Evolutionary conservation across 371 early-diverging fungal genomes (phyloP), one percentile per base, ranked within the genome.

Genomic region (Apophysomyces variabilis): DNA sequence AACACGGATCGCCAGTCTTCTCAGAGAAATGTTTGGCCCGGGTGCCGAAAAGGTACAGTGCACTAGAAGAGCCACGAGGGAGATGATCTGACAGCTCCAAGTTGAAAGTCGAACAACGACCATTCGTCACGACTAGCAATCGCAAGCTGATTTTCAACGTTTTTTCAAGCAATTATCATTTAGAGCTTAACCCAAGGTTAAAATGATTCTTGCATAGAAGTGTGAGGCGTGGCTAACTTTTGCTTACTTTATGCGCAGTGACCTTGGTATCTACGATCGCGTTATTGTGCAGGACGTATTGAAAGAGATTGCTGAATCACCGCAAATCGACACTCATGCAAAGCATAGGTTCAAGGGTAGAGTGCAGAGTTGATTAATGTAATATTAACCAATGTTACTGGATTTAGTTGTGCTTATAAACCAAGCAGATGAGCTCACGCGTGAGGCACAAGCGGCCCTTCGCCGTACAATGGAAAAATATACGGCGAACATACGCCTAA

Each of bases 401-500:
- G 41, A 69, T 21, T 68, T 80, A 92, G 93, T 99, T 13, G 93
- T 99, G 11, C 90, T 99, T 45, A 91, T 99, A 68, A 92, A 96
- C 73, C 96, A 99, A 74, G 99, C 99, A 2, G 99, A 99, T 71
- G 74, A 86, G 59, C 84, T 99, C 60, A 88, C 92, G 12, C 84
- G 90, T 64, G 97, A 98, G 65, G 99, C 99, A 8, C 99, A 99
- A 83, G 95, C 97, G 41, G 99, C 96, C 14, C 88, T 99, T 60
- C 90, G 99, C 67, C 87, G 99, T 36, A 99, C 99, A 3, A 99
- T 99, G 97, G 99, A 99, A 82, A 96, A 96, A 78, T 99, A 99
- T 80, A 96, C 94, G 79, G 67, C 76, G 21, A 96, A 95, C 71
- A 85, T 99, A 69, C 92, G 99, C 36, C 81, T 99, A 26, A 95